Evolutionary conservation across 2,329 filamentous ascomycete species (phyloP).

Genomic region (Huntiella bhutanensis): DNA sequence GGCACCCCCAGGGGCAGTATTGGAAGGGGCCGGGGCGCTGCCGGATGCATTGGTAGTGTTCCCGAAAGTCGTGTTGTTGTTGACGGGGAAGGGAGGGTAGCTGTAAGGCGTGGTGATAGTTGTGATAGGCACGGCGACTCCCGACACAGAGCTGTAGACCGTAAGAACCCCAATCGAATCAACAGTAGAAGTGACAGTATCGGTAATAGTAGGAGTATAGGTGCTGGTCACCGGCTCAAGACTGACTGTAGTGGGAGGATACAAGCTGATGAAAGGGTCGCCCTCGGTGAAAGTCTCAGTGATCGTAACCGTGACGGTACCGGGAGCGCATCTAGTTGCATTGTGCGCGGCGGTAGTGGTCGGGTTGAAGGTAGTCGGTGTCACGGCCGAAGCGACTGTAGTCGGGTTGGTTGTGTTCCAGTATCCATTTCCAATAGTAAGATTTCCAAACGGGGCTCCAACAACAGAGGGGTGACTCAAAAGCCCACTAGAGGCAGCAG

Average conservation of each 20-base stretch:
- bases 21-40: not conserved
- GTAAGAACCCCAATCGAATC: slow-evolving; percentile 6
- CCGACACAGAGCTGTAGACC: slow-evolving; percentile 4
- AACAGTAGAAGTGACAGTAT: slow-evolving; percentile 5
- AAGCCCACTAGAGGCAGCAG: no score
- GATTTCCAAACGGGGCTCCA: not conserved
- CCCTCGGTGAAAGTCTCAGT: slow-evolving; percentile 7
- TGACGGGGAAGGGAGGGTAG: slow-evolving; percentile 7
- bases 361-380: not conserved
- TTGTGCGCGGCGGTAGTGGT: not conserved
- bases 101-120: slow-evolving; percentile 9
- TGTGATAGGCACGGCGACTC: slow-evolving; percentile 6
- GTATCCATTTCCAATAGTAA: not conserved
- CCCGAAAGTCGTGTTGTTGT: slow-evolving; percentile 2
- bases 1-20: not conserved
- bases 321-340: not conserved
- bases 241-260: not conserved
- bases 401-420: not conserved
- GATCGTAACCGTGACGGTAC: slow-evolving; percentile 6
- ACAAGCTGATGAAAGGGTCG: slow-evolving; percentile 5
- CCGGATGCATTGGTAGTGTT: slow-evolving; percentile 3
- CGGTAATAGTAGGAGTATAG: slow-evolving; percentile 6
- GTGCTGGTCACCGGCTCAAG: slow-evolving; percentile 8
- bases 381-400: not conserved
- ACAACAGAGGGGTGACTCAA: no score